Evolutionary conservation across 495 filamentous ascomycete species (phyloP), one percentile per base, ranked within the genome.

Genomic region (Annulohypoxylon stygium): DNA sequence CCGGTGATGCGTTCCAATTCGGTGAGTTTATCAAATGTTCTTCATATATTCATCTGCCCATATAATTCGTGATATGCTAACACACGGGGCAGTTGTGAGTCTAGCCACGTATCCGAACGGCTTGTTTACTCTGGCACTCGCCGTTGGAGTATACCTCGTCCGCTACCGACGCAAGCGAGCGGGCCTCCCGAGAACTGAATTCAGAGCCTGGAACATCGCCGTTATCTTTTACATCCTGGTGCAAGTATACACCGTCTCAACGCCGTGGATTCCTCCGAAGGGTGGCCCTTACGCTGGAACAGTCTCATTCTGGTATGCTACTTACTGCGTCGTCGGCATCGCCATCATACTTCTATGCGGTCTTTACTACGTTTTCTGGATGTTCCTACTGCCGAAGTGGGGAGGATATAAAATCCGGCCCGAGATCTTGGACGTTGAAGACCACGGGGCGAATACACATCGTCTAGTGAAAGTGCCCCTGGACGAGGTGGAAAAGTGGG

Each of bases 1-100:
- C 89, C 2, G 90, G 90, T 5, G 89, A 92, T 78, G 90, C 89
- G 11, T 92, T 91, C 79, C 88, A 90, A 58, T 91, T 91, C 67
- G 76, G 80, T 78, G 65, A 51, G 76, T 72, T 33, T 74, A 62
- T 10, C 3, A 1, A 36, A 9, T 14, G 11, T 4, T n/a, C 4
- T 30, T 16, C 12, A 16, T 1, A 34, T 9, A 7, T 5, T 37
- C 30, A 36, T 4, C 1, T 9, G 2, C 4, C 12, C 6, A 0
- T 8, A 5, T n/a, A 30, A 3, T 33, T 0, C 4, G 26, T 0
- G 14, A 14, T 23, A 54, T 43, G 6, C 64, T 68, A 30, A 76
- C 54, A 78, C 1, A 79, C 76, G 70, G 78, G 12, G 79, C 78
- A 88, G 85, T 91, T 8, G 84, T 87, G 45, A 86, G 89, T 65